These are phyloP conservation scores for Beauveria caledonica DNA, from an alignment of 2,329 filamentous ascomycete genomes.

Conservation along the genomic window DNA sequence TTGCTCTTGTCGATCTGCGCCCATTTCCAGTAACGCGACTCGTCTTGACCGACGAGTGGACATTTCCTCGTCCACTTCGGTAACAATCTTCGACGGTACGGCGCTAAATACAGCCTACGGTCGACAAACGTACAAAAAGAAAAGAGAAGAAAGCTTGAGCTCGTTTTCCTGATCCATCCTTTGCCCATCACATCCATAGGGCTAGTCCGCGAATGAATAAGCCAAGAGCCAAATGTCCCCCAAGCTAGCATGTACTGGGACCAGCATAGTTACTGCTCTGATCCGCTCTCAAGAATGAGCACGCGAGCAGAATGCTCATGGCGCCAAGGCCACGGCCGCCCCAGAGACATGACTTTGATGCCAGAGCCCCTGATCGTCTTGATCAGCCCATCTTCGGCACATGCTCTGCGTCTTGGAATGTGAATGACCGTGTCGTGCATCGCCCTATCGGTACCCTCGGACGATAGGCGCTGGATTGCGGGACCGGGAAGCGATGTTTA, in stretches of 20 bases:
- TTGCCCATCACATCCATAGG: neutral
- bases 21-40: neutral
- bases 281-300: neutral
- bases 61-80: neutral
- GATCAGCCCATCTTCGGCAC: neutral
- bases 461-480: neutral
- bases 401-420: neutral
- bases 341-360: neutral
- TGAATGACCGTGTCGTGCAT: neutral
- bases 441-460: neutral
- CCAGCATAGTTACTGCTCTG: neutral
- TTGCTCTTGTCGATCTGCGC: neutral
- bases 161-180: neutral
- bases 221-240: neutral
- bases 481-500: neutral
- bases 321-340: neutral
- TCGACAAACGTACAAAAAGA: no score
- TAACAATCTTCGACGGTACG: neutral
- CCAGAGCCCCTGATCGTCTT: neutral
- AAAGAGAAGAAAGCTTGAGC: neutral
- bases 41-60: neutral
- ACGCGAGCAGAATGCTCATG: neutral
- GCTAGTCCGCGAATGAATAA: neutral
- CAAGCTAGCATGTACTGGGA: neutral
- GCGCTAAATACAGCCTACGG: neutral